Evolutionary conservation across 441 rosid species (phyloP).

Genomic region (Corymbia citriodora): DNA sequence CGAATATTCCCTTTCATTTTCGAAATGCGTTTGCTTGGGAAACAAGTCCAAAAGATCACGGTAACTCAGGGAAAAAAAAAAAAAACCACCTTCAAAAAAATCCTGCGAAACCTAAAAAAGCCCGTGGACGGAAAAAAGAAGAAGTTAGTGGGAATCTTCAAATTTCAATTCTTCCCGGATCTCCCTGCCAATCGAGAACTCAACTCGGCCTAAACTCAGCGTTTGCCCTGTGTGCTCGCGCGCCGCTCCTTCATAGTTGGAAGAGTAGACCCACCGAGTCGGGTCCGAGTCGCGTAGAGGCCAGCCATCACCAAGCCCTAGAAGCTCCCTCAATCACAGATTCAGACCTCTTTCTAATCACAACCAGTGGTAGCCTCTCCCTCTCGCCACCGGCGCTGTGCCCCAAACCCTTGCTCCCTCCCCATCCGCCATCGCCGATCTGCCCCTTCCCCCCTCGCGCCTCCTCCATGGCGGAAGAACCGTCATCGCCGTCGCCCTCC

Average conservation of each 20-base stretch:
- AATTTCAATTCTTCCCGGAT: background rate
- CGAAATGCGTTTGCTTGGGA: background rate
- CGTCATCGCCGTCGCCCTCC: conserved; percentile 12
- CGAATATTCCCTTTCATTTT: background rate
- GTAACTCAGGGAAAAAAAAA: background rate
- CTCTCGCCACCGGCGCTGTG: background rate
- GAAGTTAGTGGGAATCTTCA: background rate
- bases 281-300: background rate
- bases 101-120: background rate
- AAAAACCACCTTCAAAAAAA: background rate
- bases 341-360: background rate
- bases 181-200: background rate
- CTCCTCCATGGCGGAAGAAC: conserved; percentile 42
- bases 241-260: background rate
- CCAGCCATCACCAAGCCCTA: background rate
- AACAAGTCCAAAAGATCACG: background rate
- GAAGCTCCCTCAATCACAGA: background rate
- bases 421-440: background rate
- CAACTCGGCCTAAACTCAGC: background rate
- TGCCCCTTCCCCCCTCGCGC: background rate
- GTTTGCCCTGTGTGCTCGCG: background rate
- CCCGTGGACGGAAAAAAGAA: background rate
- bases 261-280: background rate
- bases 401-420: conserved; percentile 14
- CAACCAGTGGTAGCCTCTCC: background rate